Base-by-base conservation (phyloP, 139 green algal species). In the Coelastrella sp. region DNA sequence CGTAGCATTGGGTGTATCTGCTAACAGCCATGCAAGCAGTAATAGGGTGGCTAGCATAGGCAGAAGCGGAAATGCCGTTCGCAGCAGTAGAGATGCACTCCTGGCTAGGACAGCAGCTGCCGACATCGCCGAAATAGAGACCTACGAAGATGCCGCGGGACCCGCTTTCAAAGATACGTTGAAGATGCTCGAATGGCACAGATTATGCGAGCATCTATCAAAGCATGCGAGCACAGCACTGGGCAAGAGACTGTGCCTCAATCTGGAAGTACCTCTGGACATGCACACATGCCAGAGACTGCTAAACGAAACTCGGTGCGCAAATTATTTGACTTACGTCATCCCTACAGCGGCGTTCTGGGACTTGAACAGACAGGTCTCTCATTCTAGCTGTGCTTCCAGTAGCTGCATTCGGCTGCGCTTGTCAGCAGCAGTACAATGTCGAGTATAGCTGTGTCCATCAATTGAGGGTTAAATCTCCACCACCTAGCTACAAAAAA, bases 161-260 rank as follows among this genome's bases (percentile, higher is more conserved):
- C 93, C 95, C 4, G 95, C 95, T 0, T 95, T 93, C 59, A 66
- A 73, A 10, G 93, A 93, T 19, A 96, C 96, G 3, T 86, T 96
- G n/a, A 7, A 57, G 0, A 94, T 97, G 84, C 86, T 98, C 74
- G 94, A 97, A 59, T 98, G 96, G 96, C 75, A 79, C 5, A 74
- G 90, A 13, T 81, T 98, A 58, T 98, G 96, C 80, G 81, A 83
- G 10, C 93, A 97, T 54, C 89, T 97, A 3, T 89, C 96, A 5
- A 61, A 85, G 3, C 97, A 97, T 90, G 92, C 95, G 2, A 95
- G 93, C 75, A 98, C 96, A 4, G 86, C 88, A 3, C 86, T 95
- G 13, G 96, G 96, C 60, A 95, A 96, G 84, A 79, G 89, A 0
- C 83, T 92, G 14, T 95, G 90, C 81, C 65, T 86, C 3, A 11